Base-by-base conservation (phyloP, 2,329 filamentous ascomycete species). In the Dothiorella sarmentorum region DNA sequence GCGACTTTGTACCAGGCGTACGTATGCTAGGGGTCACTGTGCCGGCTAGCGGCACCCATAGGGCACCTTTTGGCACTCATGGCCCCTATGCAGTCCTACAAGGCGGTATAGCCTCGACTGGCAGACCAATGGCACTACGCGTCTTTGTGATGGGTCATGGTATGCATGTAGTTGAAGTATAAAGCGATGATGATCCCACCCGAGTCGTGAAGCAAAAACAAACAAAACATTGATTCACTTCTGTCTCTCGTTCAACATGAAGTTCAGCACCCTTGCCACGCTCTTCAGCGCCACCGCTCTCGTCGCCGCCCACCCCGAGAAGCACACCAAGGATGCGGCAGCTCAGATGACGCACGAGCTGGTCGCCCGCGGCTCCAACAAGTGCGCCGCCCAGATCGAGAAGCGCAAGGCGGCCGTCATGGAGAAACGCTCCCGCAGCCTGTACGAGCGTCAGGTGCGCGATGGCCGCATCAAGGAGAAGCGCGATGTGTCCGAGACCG, bases 261-360 rank as follows among this genome's bases (percentile, higher is more conserved):
- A 51, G 31, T 51, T 51, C 20, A 24, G 31, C 13, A 26, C 20
- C 31, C 24, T 51, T n/a, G 45, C 45, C 18, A 20, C 45, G 31
- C 31, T 51, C 4, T 26, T 51, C 18, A 51, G 45, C 45, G 45
- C 45, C 29, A 35, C 45, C 13, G 45, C 31, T 11, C 45, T 51
- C 20, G 45, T 51, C 24, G 27, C 45, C 22, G 49, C 35, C 15
- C 49, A 55, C 35, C 49, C 49, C 11, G 49, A 55, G 49, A 55
- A 55, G 49, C 49, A 52, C 13, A 27, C 13, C 31, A n/a, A n/a
- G n/a, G n/a, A 40, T 2, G 35, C 40, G 4, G 7, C 31, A 2
- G 11, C 18, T 10, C 51, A 55, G 22, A 9, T 17, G 9, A 29
- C 13, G 22, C 35, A 42, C 11, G 35, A 55, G 11, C 24, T 42